phyloP scores from a whole-genome alignment of 108 stramenopile species.

The Cyclotella choctawhatcheeana region DNA sequence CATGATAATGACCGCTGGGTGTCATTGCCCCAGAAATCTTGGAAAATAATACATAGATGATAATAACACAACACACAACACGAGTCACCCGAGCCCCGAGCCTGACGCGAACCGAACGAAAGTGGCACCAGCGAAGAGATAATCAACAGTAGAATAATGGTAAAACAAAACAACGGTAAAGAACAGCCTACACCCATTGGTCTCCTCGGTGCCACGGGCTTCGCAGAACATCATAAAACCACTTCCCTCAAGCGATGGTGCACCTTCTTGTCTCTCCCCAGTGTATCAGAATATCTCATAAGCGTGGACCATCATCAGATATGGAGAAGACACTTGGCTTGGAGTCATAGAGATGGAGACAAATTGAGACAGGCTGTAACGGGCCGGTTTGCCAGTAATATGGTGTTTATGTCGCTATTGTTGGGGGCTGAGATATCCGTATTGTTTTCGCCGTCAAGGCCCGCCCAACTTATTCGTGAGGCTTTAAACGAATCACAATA shows the following conservation, averaged over 20 bases:
- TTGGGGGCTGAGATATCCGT: slow-evolving; percentile 59
- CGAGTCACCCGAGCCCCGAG: too few species aligned
- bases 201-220: slow-evolving; percentile 7
- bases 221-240: slow-evolving; percentile 2
- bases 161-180: too few species aligned
- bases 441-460: slow-evolving; percentile 57
- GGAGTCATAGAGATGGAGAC: slow-evolving; percentile 62
- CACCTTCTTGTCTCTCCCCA: slow-evolving; percentile 3
- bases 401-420: slow-evolving; percentile 78
- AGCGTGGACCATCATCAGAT: slow-evolving; percentile 34
- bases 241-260: neutral
- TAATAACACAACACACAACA: too few species aligned
- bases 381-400: slow-evolving; percentile 59
- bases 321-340: slow-evolving; percentile 62
- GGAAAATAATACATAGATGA: too few species aligned
- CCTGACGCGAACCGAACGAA: too few species aligned
- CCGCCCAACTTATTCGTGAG: slow-evolving; percentile 49
- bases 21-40: too few species aligned
- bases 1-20: too few species aligned
- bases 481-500: slow-evolving; percentile 47
- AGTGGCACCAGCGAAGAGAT: too few species aligned
- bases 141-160: too few species aligned
- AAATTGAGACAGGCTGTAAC: slow-evolving; percentile 63
- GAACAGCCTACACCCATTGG: neutral
- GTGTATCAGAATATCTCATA: slow-evolving; percentile 15